Conservation (phyloP, 768 basidiomycete genomes). For the Lactarius indigo region DNA sequence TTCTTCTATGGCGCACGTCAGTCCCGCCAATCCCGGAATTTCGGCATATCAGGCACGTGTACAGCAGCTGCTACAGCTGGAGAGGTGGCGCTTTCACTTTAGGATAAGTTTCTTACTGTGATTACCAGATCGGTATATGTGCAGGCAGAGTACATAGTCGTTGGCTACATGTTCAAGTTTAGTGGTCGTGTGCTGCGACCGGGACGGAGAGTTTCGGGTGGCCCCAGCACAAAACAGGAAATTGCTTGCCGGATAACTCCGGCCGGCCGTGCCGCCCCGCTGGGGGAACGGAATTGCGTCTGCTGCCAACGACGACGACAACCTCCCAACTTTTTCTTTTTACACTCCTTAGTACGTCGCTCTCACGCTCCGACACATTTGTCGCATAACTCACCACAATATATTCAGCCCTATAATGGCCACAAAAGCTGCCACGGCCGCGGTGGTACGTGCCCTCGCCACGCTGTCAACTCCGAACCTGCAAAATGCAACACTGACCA, state of each 20-base stretch:
- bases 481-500: conserved; percentile 5
- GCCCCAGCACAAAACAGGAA: not conserved
- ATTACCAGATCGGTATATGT: not conserved
- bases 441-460: conserved; percentile 40
- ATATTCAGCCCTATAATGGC: conserved; percentile 45
- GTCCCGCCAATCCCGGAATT: not conserved
- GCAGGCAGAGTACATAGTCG: not conserved
- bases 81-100: not conserved
- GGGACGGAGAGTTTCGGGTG: not conserved
- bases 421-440: conserved; percentile 65
- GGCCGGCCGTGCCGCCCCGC: conserved; percentile 3
- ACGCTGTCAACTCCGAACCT: conserved; percentile 11
- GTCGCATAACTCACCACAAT: not conserved
- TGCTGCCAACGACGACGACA: not conserved
- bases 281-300: not conserved
- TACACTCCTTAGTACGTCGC: conserved; percentile 9
- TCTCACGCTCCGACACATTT: not conserved
- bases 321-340: not conserved
- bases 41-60: not conserved
- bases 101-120: not conserved
- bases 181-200: not conserved
- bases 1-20: not conserved
- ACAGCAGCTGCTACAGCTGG: not conserved
- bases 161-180: not conserved
- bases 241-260: not conserved